A percentile compares a stretch with the other conserved stretches of the same genome.
phyloP scores from a whole-genome alignment of 257 asterid genomes.

The Solanum peruvianum region DNA sequence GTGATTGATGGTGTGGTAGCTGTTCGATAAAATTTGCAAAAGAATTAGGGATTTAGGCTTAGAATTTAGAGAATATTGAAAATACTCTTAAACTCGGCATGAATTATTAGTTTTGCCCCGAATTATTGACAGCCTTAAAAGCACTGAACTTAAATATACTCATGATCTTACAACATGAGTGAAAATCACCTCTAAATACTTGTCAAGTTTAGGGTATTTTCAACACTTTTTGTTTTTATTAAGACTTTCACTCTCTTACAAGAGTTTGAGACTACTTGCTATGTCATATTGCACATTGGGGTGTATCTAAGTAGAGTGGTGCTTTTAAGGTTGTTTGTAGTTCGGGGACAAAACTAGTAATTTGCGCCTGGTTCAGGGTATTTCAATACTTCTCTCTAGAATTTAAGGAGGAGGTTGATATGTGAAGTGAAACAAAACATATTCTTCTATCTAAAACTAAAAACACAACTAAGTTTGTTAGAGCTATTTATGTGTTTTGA shows the following conservation, averaged over 20 bases:
- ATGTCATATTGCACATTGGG: not conserved
- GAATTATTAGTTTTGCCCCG: not conserved
- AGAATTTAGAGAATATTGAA: not conserved
- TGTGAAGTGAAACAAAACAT: not conserved
- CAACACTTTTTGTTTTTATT: not conserved
- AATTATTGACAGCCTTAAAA: not conserved
- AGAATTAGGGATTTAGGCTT: not conserved
- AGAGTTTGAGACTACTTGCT: not conserved
- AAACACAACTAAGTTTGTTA: not conserved
- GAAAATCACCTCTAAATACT: not conserved
- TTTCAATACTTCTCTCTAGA: not conserved
- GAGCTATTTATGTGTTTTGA: not conserved
- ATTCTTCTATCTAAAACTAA: not conserved
- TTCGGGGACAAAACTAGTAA: not conserved
- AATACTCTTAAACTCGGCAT: not conserved
- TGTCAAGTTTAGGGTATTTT: not conserved
- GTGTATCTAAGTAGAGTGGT: not conserved
- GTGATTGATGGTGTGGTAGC: not conserved
- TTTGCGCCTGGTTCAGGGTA: not conserved
- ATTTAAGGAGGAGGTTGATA: not conserved
- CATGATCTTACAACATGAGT: not conserved
- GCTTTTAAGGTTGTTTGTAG: not conserved
- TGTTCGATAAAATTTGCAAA: not conserved
- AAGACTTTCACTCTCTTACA: not conserved
- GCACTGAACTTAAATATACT: not conserved